Evolutionary conservation across 2,329 filamentous ascomycete genomes (phyloP), one percentile per base, ranked within the genome.

Genomic region (Trichoderma hamatum): DNA sequence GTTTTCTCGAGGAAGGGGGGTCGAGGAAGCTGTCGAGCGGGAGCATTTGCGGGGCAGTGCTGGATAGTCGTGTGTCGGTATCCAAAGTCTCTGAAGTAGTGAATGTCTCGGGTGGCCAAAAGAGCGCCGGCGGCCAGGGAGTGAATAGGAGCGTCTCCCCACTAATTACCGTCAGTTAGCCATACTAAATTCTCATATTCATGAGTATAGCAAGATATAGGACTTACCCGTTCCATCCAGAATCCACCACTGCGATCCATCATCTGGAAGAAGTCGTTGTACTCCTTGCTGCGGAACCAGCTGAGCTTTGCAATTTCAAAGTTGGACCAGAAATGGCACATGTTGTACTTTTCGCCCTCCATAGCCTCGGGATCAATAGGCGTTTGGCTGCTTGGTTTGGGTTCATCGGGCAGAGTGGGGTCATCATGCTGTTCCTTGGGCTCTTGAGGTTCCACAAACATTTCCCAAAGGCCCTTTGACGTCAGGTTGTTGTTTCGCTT

Each of bases 261-360:
- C 91, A 97, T 96, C 76, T 97, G 86, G 80, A 99, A 99, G 80
- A 99, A 99, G 73, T 97, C 96, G 75, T 97, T 92, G 79, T 99
- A 99, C 77, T 94, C 92, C 82, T 97, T 95, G 84, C 94, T 97
- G 74, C 96, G 89, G 87, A 98, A 98, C 89, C 94, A 99, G 82
- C 93, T 91, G 71, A 99, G 87, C 70, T 90, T 89, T 16, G 96
- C 96, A 82, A 99, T 99, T 81, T 99, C 96, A 74, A 99, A 99
- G 80, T 99, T 99, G 80, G 94, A 97, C 96, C 96, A 99, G 84
- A 97, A 99, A 84, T 99, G 96, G 80, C 96, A 99, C 96, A 99
- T 99, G 83, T 99, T 99, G 85, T 99, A 99, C 75, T 90, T 92
- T 80, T 99, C 96, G 72, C 94, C 93, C 78, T 98, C 95, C 96